Evolutionary conservation across 225 moss, liverwort and hornwort genomes (phyloP), one percentile per base, ranked within the genome.

Genomic region (Straminergon stramineum): DNA sequence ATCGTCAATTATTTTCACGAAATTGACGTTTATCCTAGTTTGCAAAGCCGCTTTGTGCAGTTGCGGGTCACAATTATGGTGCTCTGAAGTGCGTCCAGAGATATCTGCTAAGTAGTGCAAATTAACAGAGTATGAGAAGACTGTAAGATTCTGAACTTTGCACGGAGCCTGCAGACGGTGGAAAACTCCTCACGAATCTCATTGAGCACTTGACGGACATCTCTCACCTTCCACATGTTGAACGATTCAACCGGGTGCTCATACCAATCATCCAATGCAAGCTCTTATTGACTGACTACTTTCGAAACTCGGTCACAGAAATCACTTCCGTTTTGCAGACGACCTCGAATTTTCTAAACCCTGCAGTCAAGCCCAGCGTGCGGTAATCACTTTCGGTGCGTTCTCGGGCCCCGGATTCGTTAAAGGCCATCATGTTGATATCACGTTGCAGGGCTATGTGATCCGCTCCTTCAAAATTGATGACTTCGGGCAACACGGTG

Each of bases 371-470:
- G 37, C 74, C 91, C 8, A 93, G 41, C 28, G 77, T 35, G 15
- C 45, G 43, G 6, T 48, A 41, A 5, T 93, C 87, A 2, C 15
- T 4, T 30, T 82, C 66, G 1, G 90, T 92, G 41, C 90, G 87
- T 52, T 93, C 92, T 7, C 71, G 79, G 0, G 92, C 93, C 16
- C 88, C 93, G 5, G 83, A 27, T 6, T 57, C 28, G 34, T 89
- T 90, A 78, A 56, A 85, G 22, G 91, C 91, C 56, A 93, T 17
- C 90, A 92, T 92, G 18, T 19, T 13, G 55, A 92, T 16, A 77
- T 93, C 93, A 2, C 14, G 0, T 31, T 48, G 23, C 23, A 93
- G 17, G 64, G 91, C 86, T 23, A 71, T 7, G 20, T 5, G 23
- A 74, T 91, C 84, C 14, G 43, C 84, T 19, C 87, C 84, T 68